Percentiles rank a stretch among this genome's conserved stretches.
Conservation (phyloP, 192 early-diverging fungal genomes). For the Linnemannia hyalina region DNA sequence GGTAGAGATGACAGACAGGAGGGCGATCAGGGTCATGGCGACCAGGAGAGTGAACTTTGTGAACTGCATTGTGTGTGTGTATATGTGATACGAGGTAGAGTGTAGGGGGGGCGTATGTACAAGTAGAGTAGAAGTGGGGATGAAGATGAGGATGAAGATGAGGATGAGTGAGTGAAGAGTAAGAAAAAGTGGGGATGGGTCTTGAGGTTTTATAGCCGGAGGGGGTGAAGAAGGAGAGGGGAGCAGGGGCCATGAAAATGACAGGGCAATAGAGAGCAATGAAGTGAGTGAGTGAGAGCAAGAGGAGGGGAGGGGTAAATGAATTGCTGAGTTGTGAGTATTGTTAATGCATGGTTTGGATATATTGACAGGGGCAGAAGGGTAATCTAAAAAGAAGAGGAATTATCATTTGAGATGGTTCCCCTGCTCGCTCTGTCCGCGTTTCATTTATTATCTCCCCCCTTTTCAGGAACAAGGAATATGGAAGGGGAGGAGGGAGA, state of each 20-base stretch:
- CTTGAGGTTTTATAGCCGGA: not conserved
- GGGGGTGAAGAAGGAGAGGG: no score
- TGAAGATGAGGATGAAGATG: not conserved
- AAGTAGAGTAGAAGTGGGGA: not conserved
- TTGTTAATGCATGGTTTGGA: not conserved
- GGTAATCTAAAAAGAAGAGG: not conserved
- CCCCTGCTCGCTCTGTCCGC: not conserved
- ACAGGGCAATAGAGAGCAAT: no score
- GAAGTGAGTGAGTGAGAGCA: not conserved
- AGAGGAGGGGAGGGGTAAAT: not conserved
- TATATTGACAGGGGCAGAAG: no score
- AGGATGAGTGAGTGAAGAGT: constrained; percentile 1
- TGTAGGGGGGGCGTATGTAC: not conserved
- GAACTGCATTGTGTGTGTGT: constrained; percentile 20
- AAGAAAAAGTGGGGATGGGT: not conserved
- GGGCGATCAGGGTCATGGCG: constrained; percentile 3
- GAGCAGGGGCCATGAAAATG: not conserved
- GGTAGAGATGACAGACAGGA: constrained; percentile 22
- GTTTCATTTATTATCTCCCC: not conserved
- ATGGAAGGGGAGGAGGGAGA: not conserved
- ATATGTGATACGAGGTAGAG: not conserved
- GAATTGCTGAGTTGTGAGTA: not conserved
- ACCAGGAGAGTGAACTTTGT: constrained; percentile 14
- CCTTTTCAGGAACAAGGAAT: not conserved
- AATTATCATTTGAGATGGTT: not conserved